These are phyloP conservation scores for Pistacia vera DNA, from an alignment of 345 rosid genomes.

Conservation along the genomic window DNA sequence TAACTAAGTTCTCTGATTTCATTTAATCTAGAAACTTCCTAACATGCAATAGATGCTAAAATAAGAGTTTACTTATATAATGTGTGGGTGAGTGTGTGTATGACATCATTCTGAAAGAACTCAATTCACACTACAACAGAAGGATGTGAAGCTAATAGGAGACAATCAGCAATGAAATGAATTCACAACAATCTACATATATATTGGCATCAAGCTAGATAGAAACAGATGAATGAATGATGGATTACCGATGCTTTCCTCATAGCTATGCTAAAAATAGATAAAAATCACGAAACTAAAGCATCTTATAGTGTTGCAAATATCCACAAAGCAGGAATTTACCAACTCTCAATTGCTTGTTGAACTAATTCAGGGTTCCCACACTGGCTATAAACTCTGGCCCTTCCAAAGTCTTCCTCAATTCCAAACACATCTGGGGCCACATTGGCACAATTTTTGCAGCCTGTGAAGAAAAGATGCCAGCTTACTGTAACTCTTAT, in stretches of 20 bases:
- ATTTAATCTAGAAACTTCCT: background rate
- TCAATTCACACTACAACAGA: no score
- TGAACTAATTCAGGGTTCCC: constrained; percentile 61
- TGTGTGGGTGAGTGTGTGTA: no score
- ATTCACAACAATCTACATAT: background rate
- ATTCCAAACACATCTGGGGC: constrained; percentile 69
- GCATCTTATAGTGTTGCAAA: background rate
- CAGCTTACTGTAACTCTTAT: background rate
- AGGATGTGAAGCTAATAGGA: no score
- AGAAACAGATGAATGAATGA: constrained; percentile 4
- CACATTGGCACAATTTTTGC: constrained; percentile 92
- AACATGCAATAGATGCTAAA: background rate
- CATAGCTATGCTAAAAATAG: background rate
- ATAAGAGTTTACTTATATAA: background rate
- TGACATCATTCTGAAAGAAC: no score
- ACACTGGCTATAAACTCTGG: constrained; percentile 73
- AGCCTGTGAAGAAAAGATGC: constrained; percentile 49
- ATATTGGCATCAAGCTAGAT: background rate
- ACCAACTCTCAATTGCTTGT: constrained; percentile 97
- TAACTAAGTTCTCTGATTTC: background rate
- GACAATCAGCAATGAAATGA: no score
- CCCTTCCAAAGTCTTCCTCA: constrained; percentile 97
- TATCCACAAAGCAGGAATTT: constrained; percentile 16
- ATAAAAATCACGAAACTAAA: background rate
- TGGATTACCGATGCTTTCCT: background rate